A percentile compares a stretch with the other conserved stretches of the same genome.
These are phyloP conservation scores for Xylaria arbuscula DNA, from an alignment of 2,329 filamentous ascomycete species.

Conservation along the genomic window DNA sequence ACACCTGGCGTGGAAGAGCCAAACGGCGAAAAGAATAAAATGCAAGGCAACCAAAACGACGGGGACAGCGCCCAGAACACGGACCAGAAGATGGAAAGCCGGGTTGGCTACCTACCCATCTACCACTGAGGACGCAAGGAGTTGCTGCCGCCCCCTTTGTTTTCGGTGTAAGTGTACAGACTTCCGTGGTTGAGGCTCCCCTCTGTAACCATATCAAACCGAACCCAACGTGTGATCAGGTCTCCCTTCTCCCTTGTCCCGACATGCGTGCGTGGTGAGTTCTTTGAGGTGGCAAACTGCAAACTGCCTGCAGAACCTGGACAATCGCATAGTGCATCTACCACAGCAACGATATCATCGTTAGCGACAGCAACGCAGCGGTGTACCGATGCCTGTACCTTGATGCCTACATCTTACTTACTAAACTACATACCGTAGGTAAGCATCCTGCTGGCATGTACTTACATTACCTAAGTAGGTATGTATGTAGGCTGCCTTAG, in stretches of 20 bases:
- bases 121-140: neutral
- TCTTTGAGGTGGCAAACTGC: conserved; percentile 27
- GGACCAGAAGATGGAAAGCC: neutral
- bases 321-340: conserved; percentile 24
- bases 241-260: conserved; percentile 23
- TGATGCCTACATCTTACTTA: neutral
- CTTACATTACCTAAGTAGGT: too few relatives aligned
- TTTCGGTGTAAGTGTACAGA: conserved; percentile 42
- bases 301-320: conserved; percentile 22
- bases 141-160: conserved; percentile 35
- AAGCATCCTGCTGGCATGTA: neutral
- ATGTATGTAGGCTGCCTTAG: too few relatives aligned
- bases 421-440: neutral
- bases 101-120: neutral
- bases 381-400: conserved; percentile 24
- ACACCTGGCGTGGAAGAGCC: conserved; percentile 19
- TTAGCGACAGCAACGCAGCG: conserved; percentile 25
- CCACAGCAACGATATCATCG: conserved; percentile 22
- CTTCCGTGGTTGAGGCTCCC: conserved; percentile 22
- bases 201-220: conserved; percentile 11
- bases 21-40: conserved; percentile 12
- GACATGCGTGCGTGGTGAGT: conserved; percentile 27
- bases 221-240: conserved; percentile 34
- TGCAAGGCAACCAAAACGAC: conserved; percentile 21
- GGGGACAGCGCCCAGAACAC: conserved; percentile 7